Evolutionary conservation across 2,329 filamentous ascomycete species (phyloP), one percentile per base, ranked within the genome.

Genomic region (Colletotrichum sansevieriae): DNA sequence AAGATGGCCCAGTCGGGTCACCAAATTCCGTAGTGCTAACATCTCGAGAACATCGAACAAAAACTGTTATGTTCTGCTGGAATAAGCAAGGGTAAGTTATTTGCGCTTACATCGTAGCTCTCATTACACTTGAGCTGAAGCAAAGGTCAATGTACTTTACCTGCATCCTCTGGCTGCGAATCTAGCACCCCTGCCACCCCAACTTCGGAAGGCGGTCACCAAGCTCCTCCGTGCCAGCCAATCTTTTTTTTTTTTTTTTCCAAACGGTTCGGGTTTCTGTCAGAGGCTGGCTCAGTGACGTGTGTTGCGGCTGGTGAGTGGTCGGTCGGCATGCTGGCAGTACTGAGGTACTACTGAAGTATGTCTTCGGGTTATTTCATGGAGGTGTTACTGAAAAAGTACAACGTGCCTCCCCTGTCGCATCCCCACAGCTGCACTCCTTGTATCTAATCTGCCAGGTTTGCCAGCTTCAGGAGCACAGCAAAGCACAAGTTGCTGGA

Each of bases 401-500:
- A 65, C 3, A 22, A 11, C 35, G 33, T 65, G 61, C 62, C 20
- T 47, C n/a, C 33, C 59, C 43, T 25, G 35, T 39, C 18, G 20
- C 8, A 22, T 69, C 54, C 56, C 66, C 66, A 69, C 66, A 41
- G 35, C 49, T 35, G 37, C 35, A 61, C 56, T 51, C 66, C 56
- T 66, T 69, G 62, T 66, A 68, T 66, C 65, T 67, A 58, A 67
- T 62, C 49, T 69, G 66, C 66, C 51, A 61, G 62, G 66, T 46
- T 63, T 64, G 44, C 59, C 35, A 69, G 66, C 66, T 69, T 69
- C 66, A 69, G 62, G 66, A 65, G 66, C 62, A 52, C 54, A 55
- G 52, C 49, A 29, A n/a, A n/a, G n/a, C n/a, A n/a, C n/a, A 13
- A 54, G 35, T 20, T 39, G 35, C 41, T 35, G 58, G 47, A 61